A percentile compares a stretch with the other conserved stretches of the same genome.
Evolutionary conservation across 257 asterid species (phyloP).

Genomic region (Gentiana macrophylla): DNA sequence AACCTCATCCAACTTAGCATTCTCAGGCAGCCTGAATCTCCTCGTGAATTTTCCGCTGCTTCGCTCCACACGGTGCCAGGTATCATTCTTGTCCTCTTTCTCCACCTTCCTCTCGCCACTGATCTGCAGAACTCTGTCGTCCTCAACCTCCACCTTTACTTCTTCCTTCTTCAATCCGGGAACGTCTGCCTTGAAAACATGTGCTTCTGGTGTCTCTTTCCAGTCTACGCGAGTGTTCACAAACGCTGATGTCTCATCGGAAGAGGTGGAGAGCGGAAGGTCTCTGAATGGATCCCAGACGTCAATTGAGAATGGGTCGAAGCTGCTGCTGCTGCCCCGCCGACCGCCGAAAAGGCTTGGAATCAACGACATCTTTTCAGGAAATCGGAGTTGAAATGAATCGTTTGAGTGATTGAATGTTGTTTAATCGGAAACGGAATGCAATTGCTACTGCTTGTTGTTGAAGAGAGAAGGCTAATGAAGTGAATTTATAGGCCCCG

Average conservation of each 20-base stretch:
- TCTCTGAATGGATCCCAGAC: neutral
- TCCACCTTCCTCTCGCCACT: slow-evolving; percentile 2
- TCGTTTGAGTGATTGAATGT: too few relatives aligned
- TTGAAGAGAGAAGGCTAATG: too few relatives aligned
- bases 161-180: neutral
- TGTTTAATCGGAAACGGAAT: too few relatives aligned
- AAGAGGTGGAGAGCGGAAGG: neutral
- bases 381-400: too few relatives aligned
- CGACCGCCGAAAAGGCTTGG: slow-evolving; percentile 1
- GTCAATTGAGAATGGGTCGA: neutral
- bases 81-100: slow-evolving; percentile 1
- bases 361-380: neutral
- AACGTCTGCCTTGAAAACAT: neutral
- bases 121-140: neutral
- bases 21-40: neutral
- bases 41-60: slow-evolving; percentile 1
- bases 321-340: neutral
- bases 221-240: neutral
- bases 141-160: neutral
- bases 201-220: slow-evolving; percentile 1
- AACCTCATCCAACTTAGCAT: neutral
- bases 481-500: too few relatives aligned
- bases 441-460: too few relatives aligned
- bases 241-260: neutral
- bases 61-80: slow-evolving; percentile 3